Conservation (phyloP, 208 protist genomes). For the Entamoeba histolytica region DNA sequence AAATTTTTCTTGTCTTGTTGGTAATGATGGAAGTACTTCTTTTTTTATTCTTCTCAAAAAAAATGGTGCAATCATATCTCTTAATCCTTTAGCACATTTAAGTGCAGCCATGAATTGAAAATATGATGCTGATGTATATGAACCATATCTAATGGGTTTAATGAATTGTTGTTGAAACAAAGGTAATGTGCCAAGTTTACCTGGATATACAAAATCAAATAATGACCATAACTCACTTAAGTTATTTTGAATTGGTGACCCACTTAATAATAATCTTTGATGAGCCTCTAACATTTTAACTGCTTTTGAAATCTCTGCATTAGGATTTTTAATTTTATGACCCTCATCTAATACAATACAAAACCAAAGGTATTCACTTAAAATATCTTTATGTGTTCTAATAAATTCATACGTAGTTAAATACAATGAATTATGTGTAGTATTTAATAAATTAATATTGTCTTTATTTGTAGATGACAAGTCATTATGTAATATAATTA, state of each 20-base stretch:
- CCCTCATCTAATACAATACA: constrained; percentile 9
- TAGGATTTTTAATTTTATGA: constrained; percentile 11
- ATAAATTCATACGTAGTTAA: constrained; percentile 1
- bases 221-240: constrained; percentile 91
- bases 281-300: constrained; percentile 17
- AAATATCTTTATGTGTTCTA: not conserved
- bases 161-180: constrained; percentile 53
- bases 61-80: constrained; percentile 2
- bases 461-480: too few species aligned
- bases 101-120: constrained; percentile 19
- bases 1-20: constrained; percentile 9
- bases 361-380: not conserved
- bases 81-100: not conserved
- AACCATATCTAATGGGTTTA: constrained; percentile 54
- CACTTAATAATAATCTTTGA: constrained; percentile 72
- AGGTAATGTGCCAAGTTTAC: constrained; percentile 57
- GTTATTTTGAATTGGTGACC: constrained; percentile 82
- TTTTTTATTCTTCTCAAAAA: constrained; percentile 15
- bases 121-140: constrained; percentile 53
- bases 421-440: not conserved
- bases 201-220: constrained; percentile 90
- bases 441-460: not conserved
- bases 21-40: constrained; percentile 8
- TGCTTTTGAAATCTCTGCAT: not conserved
- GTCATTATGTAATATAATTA: not conserved